Base-by-base conservation (phyloP, 495 filamentous ascomycete genomes). In the Echria macrotheca region DNA sequence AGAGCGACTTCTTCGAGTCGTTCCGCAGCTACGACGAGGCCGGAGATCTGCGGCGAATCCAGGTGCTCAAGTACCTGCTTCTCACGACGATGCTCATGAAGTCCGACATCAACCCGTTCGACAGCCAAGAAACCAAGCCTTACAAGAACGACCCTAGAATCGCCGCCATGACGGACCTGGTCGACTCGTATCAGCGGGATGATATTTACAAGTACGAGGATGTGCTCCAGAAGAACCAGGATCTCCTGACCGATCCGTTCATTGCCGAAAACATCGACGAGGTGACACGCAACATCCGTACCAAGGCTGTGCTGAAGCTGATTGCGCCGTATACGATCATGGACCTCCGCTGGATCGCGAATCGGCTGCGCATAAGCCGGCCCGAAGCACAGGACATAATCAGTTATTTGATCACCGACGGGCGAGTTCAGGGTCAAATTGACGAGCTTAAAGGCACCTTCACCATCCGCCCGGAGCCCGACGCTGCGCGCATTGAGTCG, bases 221-320 rank as follows among this genome's bases (percentile, higher is more conserved):
- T 5, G 87, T 96, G 26, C 73, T 98, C 15, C 82, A 89, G 62
- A 85, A 83, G 57, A 90, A 97, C 68, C 85, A 81, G 49, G 93
- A 98, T 50, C 82, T 98, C 11, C 69, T 97, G 36, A 82, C 82
- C 4, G 93, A 98, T 60, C 84, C 89, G 0, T 98, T 96, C 74
- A 98, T 98, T 55, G 90, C 93, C 19, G 93, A 96, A 72, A 96
- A 98, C 63, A 98, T 98, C 53, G 93, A 96, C 69, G 93, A 97
- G 67, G 93, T 98, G 47, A 98, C 93, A 39, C 88, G 93, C 11
- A 96, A 95, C 69, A 93, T 98, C 82, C 88, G 93, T 26, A 97
- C 91, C 50, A 96, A 94, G 69, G 93, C 89, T 1, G 83, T 98
- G 2, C 71, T 95, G 24, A 96, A 95, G 69, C 67, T 98, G 31